phyloP scores from a whole-genome alignment of 1,284 basidiomycete genomes.

The Gymnopus androsaceus region DNA sequence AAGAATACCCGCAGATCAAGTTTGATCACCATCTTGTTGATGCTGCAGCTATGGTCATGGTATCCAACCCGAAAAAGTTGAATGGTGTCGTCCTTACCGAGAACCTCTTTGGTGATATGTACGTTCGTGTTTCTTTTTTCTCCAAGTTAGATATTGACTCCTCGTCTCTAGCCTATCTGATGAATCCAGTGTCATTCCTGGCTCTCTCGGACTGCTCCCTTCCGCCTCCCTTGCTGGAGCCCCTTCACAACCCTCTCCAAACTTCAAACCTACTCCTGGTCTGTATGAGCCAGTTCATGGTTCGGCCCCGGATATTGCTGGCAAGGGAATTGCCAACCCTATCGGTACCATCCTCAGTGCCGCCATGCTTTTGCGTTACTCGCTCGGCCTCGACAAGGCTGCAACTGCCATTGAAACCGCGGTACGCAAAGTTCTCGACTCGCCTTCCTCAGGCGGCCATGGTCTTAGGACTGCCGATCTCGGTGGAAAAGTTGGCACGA shows the following conservation, averaged over 20 bases:
- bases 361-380: conserved; percentile 94
- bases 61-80: conserved; percentile 88
- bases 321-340: conserved; percentile 94
- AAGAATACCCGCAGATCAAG: conserved; percentile 85
- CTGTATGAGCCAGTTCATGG: conserved; percentile 97
- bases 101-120: conserved; percentile 98
- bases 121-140: conserved; percentile 31
- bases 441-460: conserved; percentile 68
- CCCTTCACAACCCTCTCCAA: conserved; percentile 67
- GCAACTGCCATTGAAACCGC: conserved; percentile 87
- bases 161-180: conserved; percentile 84
- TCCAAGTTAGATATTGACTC: conserved; percentile 6
- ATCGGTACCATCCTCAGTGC: conserved; percentile 97
- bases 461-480: conserved; percentile 89
- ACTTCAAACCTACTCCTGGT: conserved; percentile 77
- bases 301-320: conserved; percentile 96
- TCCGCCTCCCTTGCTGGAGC: conserved; percentile 94
- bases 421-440: conserved; percentile 87
- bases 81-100: conserved; percentile 96
- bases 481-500: conserved; percentile 77
- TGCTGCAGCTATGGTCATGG: conserved; percentile 96
- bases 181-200: conserved; percentile 96
- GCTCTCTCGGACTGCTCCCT: conserved; percentile 93
- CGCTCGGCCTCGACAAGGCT: conserved; percentile 82
- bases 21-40: conserved; percentile 94